These are phyloP conservation scores for Vigna unguiculata DNA, from an alignment of 306 rosid species.

Conservation along the genomic window DNA sequence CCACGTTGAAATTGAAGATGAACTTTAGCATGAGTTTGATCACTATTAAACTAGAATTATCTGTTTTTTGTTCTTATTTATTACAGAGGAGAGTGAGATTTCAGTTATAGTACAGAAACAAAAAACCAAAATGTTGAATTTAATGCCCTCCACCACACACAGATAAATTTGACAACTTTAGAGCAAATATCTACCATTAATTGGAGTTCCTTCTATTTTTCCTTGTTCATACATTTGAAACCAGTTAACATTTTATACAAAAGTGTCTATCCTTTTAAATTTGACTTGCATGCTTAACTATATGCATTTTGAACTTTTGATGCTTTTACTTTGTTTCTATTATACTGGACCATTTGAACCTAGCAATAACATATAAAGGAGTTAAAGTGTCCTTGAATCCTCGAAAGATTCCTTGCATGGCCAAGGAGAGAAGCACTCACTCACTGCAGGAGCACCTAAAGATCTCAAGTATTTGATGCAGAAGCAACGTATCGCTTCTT, in stretches of 20 bases:
- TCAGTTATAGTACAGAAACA: neutral
- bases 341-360: constrained; percentile 29
- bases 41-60: neutral
- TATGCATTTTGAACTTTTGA: neutral
- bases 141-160: constrained; percentile 46
- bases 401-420: constrained; percentile 97
- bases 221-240: no score
- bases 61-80: neutral
- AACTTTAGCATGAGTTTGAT: neutral
- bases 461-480: constrained; percentile 89
- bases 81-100: neutral
- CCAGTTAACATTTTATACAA: no score
- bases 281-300: no score
- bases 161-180: neutral
- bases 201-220: no score
- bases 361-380: constrained; percentile 90
- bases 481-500: constrained; percentile 76
- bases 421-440: constrained; percentile 96
- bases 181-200: no score
- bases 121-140: neutral
- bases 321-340: no score
- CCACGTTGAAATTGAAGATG: constrained; percentile 11
- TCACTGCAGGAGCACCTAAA: constrained; percentile 97
- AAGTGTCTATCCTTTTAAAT: no score
- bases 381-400: constrained; percentile 97